phyloP scores from a whole-genome alignment of 495 filamentous ascomycete genomes.

The Mycothermus thermophilus region DNA sequence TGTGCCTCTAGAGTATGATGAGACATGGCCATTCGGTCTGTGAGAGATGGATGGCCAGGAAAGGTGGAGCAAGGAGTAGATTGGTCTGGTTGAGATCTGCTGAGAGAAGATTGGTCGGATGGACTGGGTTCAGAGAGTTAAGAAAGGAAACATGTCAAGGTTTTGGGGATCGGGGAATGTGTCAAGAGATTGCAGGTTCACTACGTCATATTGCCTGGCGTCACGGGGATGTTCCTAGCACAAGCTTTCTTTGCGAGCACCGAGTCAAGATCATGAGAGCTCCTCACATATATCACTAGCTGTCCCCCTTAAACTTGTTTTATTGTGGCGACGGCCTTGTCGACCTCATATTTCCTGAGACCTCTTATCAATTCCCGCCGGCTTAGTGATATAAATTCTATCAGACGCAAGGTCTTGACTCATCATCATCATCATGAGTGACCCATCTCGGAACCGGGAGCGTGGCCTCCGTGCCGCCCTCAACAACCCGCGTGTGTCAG shows the following conservation, averaged over 20 bases:
- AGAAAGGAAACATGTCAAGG: too few relatives aligned
- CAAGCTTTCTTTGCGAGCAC: too few relatives aligned
- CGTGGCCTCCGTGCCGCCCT: conserved; percentile 19
- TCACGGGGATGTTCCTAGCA: background rate
- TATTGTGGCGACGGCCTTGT: too few relatives aligned
- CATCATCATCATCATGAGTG: conserved; percentile 10
- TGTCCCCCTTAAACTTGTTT: too few relatives aligned
- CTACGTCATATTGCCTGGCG: conserved; percentile 2
- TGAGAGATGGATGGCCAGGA: conserved; percentile 11
- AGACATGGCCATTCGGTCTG: conserved; percentile 47
- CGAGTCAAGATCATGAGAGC: too few relatives aligned
- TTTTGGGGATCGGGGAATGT: too few relatives aligned
- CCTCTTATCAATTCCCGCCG: too few relatives aligned
- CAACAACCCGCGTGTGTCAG: conserved; percentile 26
- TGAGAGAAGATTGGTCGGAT: background rate
- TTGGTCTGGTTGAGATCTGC: background rate
- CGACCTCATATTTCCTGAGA: too few relatives aligned
- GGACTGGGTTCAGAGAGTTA: background rate
- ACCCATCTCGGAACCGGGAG: conserved; percentile 16
- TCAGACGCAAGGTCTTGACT: too few relatives aligned
- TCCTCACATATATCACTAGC: too few relatives aligned
- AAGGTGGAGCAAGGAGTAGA: background rate
- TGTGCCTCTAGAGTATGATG: conserved; percentile 29
- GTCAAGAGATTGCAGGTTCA: conserved; percentile 1
- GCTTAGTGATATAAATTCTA: too few relatives aligned